phyloP scores from a whole-genome alignment of 2,329 filamentous ascomycete species.

The Aschersonia sp. region DNA sequence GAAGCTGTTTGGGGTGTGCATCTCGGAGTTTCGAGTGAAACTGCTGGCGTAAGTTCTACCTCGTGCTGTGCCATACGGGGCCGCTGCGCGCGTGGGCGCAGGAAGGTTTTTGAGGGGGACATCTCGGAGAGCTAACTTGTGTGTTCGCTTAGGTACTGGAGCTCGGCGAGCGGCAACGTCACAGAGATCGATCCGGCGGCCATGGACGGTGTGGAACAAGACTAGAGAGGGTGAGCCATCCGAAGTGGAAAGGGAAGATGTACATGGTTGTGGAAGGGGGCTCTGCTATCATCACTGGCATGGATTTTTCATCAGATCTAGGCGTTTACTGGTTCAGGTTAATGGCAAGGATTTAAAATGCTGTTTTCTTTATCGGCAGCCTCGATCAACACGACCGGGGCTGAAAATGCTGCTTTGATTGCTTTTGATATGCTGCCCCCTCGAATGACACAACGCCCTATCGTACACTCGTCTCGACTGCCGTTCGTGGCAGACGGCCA shows the following conservation, averaged over 20 bases:
- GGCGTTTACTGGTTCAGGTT: too few species aligned
- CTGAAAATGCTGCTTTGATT: too few species aligned
- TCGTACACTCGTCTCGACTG: not conserved
- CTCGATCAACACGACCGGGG: too few species aligned
- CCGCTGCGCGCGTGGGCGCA: too few species aligned
- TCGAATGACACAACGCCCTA: not conserved
- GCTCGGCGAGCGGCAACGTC: constrained; percentile 40
- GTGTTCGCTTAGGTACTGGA: constrained; percentile 41
- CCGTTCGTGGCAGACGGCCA: constrained; percentile 3
- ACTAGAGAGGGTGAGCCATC: constrained; percentile 3
- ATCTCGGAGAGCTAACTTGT: not conserved
- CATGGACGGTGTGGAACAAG: constrained; percentile 21
- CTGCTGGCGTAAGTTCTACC: constrained; percentile 49
- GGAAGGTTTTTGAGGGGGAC: not conserved
- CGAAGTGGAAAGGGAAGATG: too few species aligned
- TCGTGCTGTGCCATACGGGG: too few species aligned
- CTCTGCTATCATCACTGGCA: too few species aligned
- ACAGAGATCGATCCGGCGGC: constrained; percentile 33
- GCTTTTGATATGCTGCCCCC: too few species aligned
- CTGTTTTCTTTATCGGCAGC: too few species aligned
- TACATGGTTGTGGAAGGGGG: too few species aligned
- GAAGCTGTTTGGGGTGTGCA: constrained; percentile 83
- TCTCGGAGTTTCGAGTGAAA: constrained; percentile 79
- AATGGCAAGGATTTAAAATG: too few species aligned
- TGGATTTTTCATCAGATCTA: too few species aligned